Base-by-base conservation (phyloP, 495 filamentous ascomycete species). In the Astrothelium subdiscretum region DNA sequence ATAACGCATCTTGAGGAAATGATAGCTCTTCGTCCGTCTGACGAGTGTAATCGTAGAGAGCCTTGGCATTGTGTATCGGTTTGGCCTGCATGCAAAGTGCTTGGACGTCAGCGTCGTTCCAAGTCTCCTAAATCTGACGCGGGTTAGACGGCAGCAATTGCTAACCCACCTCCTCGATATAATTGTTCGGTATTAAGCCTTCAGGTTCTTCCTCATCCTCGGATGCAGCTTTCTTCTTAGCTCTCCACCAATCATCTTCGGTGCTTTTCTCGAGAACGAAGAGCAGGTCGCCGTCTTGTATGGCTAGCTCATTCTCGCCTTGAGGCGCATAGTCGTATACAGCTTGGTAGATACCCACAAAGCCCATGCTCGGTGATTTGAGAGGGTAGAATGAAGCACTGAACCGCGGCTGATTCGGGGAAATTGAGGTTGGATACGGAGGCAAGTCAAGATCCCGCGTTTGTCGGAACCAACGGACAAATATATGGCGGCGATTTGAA, bases 11-110 rank as follows among this genome's bases (percentile, higher is more conserved):
- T 79, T 99, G 92, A 48, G 88, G 82, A 72, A 99, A 96, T 29
- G 92, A 96, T 29, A 99, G 80, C 76, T 99, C 94, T 73, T 97
- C 94, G 70, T 99, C 95, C 57, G 94, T 99, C 76, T 99, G 94
- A 60, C 91, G 82, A 38, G 88, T 90, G 74, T 99, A 99, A 72
- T 97, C 95, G 77, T 92, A 99, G 38, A 97, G 82, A 44, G 92
- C 89, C 74, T 87, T 90, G 24, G 91, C 92, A 62, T 85, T 77
- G 58, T 83, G 78, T 60, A 80, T 76, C 22, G 94, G 88, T 78
- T 67, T 69, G 57, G 72, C 73, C 69, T 69, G 27, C 29, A 22
- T 20, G 20, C 24, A 12, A 24, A 29, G 11, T 12, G 48, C 12
- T 8, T 22, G 20, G 12, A 48, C n/a, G 12, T 48, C n/a, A 48